These are phyloP conservation scores for Teratosphaeriaceae sp. DNA, from an alignment of 2,329 filamentous ascomycete species.

Conservation along the genomic window DNA sequence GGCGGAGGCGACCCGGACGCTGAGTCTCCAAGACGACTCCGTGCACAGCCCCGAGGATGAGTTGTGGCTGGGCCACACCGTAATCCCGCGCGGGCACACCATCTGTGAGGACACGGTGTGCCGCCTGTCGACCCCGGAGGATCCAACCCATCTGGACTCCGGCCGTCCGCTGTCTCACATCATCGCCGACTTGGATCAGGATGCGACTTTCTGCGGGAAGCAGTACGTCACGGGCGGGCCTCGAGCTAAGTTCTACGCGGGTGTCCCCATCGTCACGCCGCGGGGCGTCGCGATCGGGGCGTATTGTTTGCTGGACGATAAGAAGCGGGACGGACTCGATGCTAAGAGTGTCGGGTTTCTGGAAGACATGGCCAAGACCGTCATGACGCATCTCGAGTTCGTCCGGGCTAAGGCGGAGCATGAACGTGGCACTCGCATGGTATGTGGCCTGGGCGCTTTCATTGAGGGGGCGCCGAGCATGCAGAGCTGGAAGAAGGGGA, in stretches of 20 bases:
- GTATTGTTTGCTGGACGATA: conserved; percentile 53
- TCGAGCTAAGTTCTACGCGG: conserved; percentile 46
- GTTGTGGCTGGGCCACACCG: conserved; percentile 23
- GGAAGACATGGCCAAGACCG: conserved; percentile 49
- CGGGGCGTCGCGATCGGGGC: conserved; percentile 54
- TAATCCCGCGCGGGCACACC: conserved; percentile 21
- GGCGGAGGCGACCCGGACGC: conserved; percentile 45
- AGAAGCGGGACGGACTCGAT: conserved; percentile 45
- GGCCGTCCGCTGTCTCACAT: conserved; percentile 15
- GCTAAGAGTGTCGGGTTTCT: conserved; percentile 48
- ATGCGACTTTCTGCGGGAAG: conserved; percentile 20
- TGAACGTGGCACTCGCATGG: conserved; percentile 48
- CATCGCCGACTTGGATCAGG: conserved; percentile 22
- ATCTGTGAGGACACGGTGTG: conserved; percentile 26
- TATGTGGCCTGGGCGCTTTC: conserved; percentile 40
- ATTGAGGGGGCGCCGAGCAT: conserved; percentile 10
- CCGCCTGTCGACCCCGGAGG: too few species aligned
- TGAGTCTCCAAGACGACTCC: conserved; percentile 32
- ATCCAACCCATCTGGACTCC: not conserved
- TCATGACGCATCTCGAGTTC: conserved; percentile 58
- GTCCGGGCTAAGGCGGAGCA: conserved; percentile 47
- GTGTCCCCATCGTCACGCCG: conserved; percentile 55
- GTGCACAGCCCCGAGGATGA: conserved; percentile 17
- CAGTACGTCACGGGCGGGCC: conserved; percentile 24
- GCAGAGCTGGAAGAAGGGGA: conserved; percentile 7